Evolutionary conservation across 2,329 filamentous ascomycete species (phyloP).

Genomic region (Tolypocladium pustulatum): DNA sequence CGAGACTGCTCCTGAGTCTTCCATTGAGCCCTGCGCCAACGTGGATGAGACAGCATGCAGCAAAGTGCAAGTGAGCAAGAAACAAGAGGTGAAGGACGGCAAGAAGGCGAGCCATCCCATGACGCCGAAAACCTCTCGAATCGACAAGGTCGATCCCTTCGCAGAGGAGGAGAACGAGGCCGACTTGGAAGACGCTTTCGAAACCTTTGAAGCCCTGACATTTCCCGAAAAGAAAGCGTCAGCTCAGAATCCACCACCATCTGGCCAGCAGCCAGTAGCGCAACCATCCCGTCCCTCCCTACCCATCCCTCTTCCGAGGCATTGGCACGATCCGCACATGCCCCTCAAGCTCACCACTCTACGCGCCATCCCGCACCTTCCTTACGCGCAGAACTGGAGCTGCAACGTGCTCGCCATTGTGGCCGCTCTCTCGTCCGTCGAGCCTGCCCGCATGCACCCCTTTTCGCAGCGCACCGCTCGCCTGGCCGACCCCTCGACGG

Average conservation of each 20-base stretch:
- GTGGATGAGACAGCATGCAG: not conserved
- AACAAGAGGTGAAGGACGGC: not conserved
- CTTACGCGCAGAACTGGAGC: conserved; percentile 48
- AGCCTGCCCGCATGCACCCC: conserved; percentile 37
- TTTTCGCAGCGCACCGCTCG: conserved; percentile 41
- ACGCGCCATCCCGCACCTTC: conserved; percentile 37
- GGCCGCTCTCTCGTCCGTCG: conserved; percentile 32
- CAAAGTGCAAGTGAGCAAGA: not conserved
- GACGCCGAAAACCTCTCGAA: not conserved
- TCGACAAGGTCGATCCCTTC: not conserved
- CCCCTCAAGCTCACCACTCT: conserved; percentile 43
- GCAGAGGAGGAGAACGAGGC: conserved; percentile 8
- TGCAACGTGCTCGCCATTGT: conserved; percentile 44
- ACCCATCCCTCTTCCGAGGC: conserved; percentile 27
- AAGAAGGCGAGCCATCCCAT: not conserved
- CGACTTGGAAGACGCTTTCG: conserved; percentile 23
- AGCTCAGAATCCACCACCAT: not conserved
- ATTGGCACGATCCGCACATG: conserved; percentile 27
- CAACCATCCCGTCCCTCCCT: conserved; percentile 2
- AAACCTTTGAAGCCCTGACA: conserved; percentile 25
- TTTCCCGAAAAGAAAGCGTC: conserved; percentile 11
- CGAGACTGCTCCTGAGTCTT: not conserved
- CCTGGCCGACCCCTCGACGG: conserved; percentile 38
- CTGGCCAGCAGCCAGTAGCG: not conserved
- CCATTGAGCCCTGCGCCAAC: not conserved